A percentile compares a stretch with the other conserved stretches of the same genome.
Evolutionary conservation across 2,329 filamentous ascomycete genomes (phyloP).

Genomic region (Xylariomycetidae sp.): DNA sequence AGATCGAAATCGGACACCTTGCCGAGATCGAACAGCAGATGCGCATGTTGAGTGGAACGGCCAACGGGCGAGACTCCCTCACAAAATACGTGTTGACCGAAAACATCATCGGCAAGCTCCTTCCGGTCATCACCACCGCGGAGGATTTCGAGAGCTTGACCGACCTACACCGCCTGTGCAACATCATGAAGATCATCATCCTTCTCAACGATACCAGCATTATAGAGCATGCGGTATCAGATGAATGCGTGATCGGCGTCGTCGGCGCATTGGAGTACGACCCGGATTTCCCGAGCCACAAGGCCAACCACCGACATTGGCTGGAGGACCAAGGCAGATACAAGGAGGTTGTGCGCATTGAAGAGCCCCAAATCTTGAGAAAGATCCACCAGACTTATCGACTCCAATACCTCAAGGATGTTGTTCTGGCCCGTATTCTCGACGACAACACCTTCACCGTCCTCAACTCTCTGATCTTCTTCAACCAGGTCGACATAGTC

Average conservation of each 20-base stretch:
- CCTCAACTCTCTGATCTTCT: constrained; percentile 96
- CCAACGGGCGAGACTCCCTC: constrained; percentile 74
- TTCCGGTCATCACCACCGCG: constrained; percentile 79
- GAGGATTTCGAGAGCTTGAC: constrained; percentile 84
- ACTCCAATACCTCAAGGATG: constrained; percentile 93
- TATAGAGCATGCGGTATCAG: constrained; percentile 88
- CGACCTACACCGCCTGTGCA: constrained; percentile 88
- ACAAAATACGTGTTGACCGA: constrained; percentile 81
- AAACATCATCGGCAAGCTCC: constrained; percentile 80
- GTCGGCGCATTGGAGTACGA: constrained; percentile 97
- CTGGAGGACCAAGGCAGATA: constrained; percentile 82
- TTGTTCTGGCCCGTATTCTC: constrained; percentile 91
- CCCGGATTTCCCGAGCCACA: constrained; percentile 94
- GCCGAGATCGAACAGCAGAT: constrained; percentile 80
- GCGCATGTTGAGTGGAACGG: constrained; percentile 68
- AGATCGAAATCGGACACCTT: constrained; percentile 75
- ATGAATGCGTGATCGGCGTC: constrained; percentile 83
- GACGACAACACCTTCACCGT: constrained; percentile 98
- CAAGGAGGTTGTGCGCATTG: constrained; percentile 93
- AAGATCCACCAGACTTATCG: constrained; percentile 98
- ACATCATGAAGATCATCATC: constrained; percentile 95
- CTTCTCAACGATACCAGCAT: constrained; percentile 91
- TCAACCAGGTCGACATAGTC: constrained; percentile 97
- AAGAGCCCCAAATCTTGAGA: constrained; percentile 70
- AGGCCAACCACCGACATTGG: constrained; percentile 94